These are phyloP conservation scores for Neurospora sp. DNA, from an alignment of 495 filamentous ascomycete species.

Conservation along the genomic window DNA sequence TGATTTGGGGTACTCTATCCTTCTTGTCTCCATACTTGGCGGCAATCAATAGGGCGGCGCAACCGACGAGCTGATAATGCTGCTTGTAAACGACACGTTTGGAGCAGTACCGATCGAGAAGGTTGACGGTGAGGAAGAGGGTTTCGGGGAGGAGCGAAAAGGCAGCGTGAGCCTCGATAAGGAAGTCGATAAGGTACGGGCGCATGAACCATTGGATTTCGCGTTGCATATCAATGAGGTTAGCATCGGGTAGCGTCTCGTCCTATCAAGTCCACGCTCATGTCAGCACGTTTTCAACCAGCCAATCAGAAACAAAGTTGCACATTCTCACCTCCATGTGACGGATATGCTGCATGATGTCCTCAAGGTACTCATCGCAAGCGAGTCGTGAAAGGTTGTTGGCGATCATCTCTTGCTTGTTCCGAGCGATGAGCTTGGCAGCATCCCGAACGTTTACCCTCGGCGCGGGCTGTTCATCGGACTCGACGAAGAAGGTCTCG, in stretches of 20 bases:
- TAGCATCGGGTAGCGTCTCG: conserved; percentile 87
- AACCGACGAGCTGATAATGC: conserved; percentile 96
- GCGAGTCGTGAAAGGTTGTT: conserved; percentile 76
- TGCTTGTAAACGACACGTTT: conserved; percentile 98
- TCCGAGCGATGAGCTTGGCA: conserved; percentile 59
- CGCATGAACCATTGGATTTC: conserved; percentile 99
- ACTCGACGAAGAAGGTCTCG: conserved; percentile 78
- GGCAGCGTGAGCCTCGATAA: conserved; percentile 91
- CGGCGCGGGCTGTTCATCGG: conserved; percentile 44
- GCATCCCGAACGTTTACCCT: conserved; percentile 56
- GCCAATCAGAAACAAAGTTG: not conserved
- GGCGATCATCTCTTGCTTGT: conserved; percentile 73
- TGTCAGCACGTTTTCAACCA: conserved; percentile 3
- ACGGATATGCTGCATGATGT: conserved; percentile 86
- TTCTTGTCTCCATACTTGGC: conserved; percentile 99
- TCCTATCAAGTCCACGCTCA: conserved; percentile 38
- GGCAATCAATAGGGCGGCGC: conserved; percentile 89
- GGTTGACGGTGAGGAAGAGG: conserved; percentile 89
- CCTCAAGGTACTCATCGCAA: conserved; percentile 82
- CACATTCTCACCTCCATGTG: conserved; percentile 74
- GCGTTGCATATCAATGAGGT: conserved; percentile 95
- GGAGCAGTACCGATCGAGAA: conserved; percentile 95
- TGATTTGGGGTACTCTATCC: conserved; percentile 89
- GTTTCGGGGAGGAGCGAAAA: conserved; percentile 93
- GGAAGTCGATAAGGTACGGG: conserved; percentile 95